Evolutionary conservation across 176 grass and related monocot species (phyloP).

Genomic region (Eremochloa ophiuroides): DNA sequence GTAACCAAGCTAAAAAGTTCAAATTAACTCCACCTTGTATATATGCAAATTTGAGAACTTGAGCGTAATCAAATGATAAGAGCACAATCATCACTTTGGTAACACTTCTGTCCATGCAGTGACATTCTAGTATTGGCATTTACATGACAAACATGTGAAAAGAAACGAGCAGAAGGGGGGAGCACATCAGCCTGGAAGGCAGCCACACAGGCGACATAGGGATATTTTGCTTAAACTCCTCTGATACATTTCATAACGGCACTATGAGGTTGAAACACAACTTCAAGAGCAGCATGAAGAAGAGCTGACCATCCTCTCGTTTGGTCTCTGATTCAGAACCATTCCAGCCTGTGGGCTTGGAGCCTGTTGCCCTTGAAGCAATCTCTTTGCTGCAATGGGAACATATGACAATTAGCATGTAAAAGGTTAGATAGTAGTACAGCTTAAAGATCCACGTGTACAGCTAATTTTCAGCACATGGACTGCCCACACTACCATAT

Average conservation of each 20-base stretch:
- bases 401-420: slow-evolving; percentile 1
- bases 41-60: background rate
- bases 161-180: background rate
- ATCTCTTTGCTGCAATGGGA: slow-evolving; percentile 74
- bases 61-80: background rate
- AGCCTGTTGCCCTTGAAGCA: slow-evolving; percentile 58
- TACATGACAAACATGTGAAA: slow-evolving; percentile 38
- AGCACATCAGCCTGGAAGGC: slow-evolving; percentile 36
- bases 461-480: background rate
- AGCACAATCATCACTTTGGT: background rate
- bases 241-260: background rate
- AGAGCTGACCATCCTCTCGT: slow-evolving; percentile 59
- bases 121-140: slow-evolving; percentile 59
- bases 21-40: background rate
- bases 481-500: background rate
- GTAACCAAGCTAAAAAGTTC: background rate
- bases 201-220: slow-evolving; percentile 1
- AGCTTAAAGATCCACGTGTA: background rate
- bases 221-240: slow-evolving; percentile 28
- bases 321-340: slow-evolving; percentile 57
- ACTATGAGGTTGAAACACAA: background rate
- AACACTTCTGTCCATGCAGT: slow-evolving; percentile 20
- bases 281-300: slow-evolving; percentile 88
- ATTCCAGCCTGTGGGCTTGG: slow-evolving; percentile 74
- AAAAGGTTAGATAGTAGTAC: background rate